Evolutionary conservation across 805 yeast genomes (phyloP), one percentile per base, ranked within the genome.

Genomic region (Lipomyces chichibuensis): DNA sequence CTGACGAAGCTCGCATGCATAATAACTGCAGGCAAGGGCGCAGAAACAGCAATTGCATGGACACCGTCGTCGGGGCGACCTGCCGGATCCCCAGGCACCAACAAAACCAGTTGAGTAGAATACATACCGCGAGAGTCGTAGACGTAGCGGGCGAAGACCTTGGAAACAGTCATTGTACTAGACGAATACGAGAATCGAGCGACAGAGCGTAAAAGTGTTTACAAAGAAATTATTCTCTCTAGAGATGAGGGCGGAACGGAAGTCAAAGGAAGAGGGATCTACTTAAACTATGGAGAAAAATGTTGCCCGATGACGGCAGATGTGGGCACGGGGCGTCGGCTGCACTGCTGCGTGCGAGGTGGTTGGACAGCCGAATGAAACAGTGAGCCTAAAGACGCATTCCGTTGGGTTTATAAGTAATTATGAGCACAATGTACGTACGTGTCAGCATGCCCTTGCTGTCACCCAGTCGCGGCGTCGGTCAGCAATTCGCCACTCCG

Each of bases 111-210:
- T 43, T n/a, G 20, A 43, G 23, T 17, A 43, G 20, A 25, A 4
- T 56, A 76, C 78, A 51, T 72, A 84, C 98, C 98, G 85, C 99
- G 92, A 77, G 98, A 94, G 85, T 94, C 99, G 89, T 95, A 94
- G 83, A 94, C 97, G 87, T 88, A 90, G 85, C 99, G 93, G 78
- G 98, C 91, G 83, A 85, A 88, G 77, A 93, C 84, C 84, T 94
- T 93, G 75, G 91, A 81, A 78, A 91, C 87, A 76, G 97, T 89
- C 97, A 91, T 91, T 80, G 66, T 75, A 43, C 17, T 20, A 39
- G 39, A 32, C 5, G 25, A 25, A 25, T 35, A 33, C 37, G 33
- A 37, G 52, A 29, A 43, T 33, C 32, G 17, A 59, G 49, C 11
- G n/a, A 43, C 23, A 43, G 49, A 17, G 25, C 20, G 49, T 17